phyloP scores from a whole-genome alignment of 257 asterid species.

The Gentiana macrophylla region DNA sequence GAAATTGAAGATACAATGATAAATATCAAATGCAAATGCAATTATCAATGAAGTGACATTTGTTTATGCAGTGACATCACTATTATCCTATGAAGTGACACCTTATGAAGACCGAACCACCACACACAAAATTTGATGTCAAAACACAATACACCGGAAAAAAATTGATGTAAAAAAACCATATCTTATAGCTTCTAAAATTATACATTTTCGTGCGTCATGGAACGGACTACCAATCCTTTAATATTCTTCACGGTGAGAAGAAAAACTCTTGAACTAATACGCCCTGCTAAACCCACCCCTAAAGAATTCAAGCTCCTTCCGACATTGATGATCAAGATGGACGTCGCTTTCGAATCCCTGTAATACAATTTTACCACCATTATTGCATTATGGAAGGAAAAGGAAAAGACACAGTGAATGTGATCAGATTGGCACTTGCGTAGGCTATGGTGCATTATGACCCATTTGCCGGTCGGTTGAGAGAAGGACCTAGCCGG shows the following conservation, averaged over 20 bases:
- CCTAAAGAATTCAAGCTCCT: conserved; percentile 38
- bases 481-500: conserved; percentile 33
- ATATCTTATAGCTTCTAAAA: no score
- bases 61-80: no score
- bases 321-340: conserved; percentile 66
- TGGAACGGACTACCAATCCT: background rate
- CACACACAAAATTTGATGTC: no score
- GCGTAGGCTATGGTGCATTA: conserved; percentile 45
- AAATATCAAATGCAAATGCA: no score
- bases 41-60: no score
- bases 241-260: conserved; percentile 31
- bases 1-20: no score
- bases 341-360: conserved; percentile 47
- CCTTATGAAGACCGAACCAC: no score
- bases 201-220: no score
- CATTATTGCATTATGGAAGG: conserved; percentile 7
- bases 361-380: conserved; percentile 47
- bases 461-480: conserved; percentile 70
- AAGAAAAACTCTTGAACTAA: conserved; percentile 29
- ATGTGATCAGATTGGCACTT: conserved; percentile 39
- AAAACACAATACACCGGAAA: no score
- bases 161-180: no score
- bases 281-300: conserved; percentile 46
- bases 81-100: no score
- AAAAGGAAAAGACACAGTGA: conserved; percentile 32